Evolutionary conservation across 1,284 basidiomycete genomes (phyloP).

Genomic region (Apiotrichum sp.): DNA sequence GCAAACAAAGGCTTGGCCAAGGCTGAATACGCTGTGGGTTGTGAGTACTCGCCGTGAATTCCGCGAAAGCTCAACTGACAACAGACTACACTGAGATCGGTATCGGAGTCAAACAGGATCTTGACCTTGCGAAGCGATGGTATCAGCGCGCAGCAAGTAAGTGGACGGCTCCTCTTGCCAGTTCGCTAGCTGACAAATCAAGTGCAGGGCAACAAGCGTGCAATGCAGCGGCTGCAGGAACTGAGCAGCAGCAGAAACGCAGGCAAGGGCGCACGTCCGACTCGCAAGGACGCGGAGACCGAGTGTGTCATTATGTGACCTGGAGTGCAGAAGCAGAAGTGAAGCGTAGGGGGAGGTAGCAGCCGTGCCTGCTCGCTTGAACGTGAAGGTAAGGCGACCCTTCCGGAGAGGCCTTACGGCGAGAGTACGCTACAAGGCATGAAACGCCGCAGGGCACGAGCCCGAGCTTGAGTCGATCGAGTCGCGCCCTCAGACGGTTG

Average conservation of each 20-base stretch:
- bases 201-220: slow-evolving; percentile 44
- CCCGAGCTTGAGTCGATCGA: too few species aligned
- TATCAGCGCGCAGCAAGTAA: slow-evolving; percentile 94
- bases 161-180: slow-evolving; percentile 34
- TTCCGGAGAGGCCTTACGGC: too few species aligned
- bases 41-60: slow-evolving; percentile 26
- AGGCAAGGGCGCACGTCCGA: slow-evolving; percentile 63
- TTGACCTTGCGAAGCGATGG: slow-evolving; percentile 95
- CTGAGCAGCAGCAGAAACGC: slow-evolving; percentile 44
- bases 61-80: slow-evolving; percentile 7
- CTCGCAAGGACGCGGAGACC: slow-evolving; percentile 81
- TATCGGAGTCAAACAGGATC: slow-evolving; percentile 91
- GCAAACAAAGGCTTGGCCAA: slow-evolving; percentile 89
- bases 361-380: too few species aligned
- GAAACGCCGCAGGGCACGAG: too few species aligned
- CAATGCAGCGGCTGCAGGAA: slow-evolving; percentile 87
- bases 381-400: too few species aligned
- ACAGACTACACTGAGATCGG: slow-evolving; percentile 89
- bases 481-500: too few species aligned
- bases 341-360: too few species aligned
- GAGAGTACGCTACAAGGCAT: too few species aligned
- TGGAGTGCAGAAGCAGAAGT: background rate
- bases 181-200: slow-evolving; percentile 1
- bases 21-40: slow-evolving; percentile 93
- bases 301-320: slow-evolving; percentile 74